Percentiles rank a stretch among this genome's conserved stretches.
These are phyloP conservation scores for Paxillus ammoniavirescens DNA, from an alignment of 768 basidiomycete species.

Conservation along the genomic window DNA sequence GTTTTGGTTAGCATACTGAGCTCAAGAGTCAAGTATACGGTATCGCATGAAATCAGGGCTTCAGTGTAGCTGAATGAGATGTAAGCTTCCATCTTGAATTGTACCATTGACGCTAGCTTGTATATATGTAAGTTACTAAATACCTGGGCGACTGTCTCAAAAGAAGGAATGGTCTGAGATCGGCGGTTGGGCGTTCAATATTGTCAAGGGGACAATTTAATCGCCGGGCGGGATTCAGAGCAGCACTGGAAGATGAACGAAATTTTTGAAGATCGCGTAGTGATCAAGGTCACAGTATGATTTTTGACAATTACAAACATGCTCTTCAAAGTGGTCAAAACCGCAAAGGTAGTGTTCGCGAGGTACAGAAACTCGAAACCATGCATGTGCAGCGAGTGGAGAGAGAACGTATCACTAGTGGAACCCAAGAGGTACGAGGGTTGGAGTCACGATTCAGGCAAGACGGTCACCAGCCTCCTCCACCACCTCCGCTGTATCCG, in stretches of 20 bases:
- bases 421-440: not conserved
- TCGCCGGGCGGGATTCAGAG: too few relatives aligned
- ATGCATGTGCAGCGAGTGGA: slow-evolving; percentile 13
- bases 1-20: slow-evolving; percentile 81
- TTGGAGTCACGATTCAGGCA: not conserved
- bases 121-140: too few relatives aligned
- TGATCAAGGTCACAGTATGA: too few relatives aligned
- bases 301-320: slow-evolving; percentile 7
- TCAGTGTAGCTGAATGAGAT: not conserved
- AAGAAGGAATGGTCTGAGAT: too few relatives aligned
- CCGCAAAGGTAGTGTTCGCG: slow-evolving; percentile 1
- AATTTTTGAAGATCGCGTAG: too few relatives aligned
- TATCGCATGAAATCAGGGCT: not conserved
- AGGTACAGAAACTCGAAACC: slow-evolving; percentile 3
- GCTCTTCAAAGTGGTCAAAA: slow-evolving; percentile 3
- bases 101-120: not conserved
- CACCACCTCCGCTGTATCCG: not conserved
- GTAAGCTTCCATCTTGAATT: not conserved
- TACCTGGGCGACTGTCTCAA: too few relatives aligned
- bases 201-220: too few relatives aligned
- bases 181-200: too few relatives aligned
- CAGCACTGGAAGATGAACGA: too few relatives aligned
- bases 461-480: slow-evolving; percentile 12
- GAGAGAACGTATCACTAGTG: not conserved
- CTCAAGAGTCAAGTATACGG: slow-evolving; percentile 60